Evolutionary conservation across 768 basidiomycete genomes (phyloP), one percentile per base, ranked within the genome.

Genomic region (Stropharia rugosoannulata): DNA sequence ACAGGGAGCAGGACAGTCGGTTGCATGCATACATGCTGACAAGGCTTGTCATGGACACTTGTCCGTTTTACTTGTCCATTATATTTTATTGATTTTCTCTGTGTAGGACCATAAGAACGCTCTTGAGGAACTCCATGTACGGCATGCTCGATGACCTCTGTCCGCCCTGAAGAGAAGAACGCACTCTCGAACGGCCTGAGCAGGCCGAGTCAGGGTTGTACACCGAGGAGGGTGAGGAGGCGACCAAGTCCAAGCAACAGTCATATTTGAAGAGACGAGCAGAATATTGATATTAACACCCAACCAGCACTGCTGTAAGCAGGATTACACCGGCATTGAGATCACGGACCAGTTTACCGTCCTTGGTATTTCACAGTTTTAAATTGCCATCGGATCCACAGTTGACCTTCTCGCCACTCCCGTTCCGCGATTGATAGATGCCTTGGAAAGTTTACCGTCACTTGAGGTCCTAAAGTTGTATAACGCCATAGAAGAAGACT

Each of bases 171-270:
- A 11, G 96, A 98, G 75, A 95, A 95, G 76, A 70, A 82, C 59
- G 83, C 83, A 58, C 84, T 98, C 37, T 76, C 92, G 27, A 73
- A 66, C 16, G 82, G 85, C 43, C 80, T 95, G 32, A 76, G 81
- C 54, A 87, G 59, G 86, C 93, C 5, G 95, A 98, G 70, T 92
- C 96, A 68, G 98, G 96, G 96, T 81, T 99, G 29, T 98, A 98
- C 85, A 83, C 86, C 37, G 95, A 98, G 59, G 97, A 98, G 84
- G 95, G 81, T 63, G 96, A 98, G 74, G 95, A 98, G 56, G 92
- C 96, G 37, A 84, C 83, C 67, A 99, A 98, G 75, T 96, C 93
- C 0, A n/a, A n/a, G n/a, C n/a, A n/a, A n/a, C n/a, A n/a, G n/a
- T n/a, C n/a, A n/a, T n/a, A n/a, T n/a, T n/a, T n/a, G n/a, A n/a